Evolutionary conservation across 805 yeast species (phyloP).

Genomic region (Saccharomycopsis olivae): DNA sequence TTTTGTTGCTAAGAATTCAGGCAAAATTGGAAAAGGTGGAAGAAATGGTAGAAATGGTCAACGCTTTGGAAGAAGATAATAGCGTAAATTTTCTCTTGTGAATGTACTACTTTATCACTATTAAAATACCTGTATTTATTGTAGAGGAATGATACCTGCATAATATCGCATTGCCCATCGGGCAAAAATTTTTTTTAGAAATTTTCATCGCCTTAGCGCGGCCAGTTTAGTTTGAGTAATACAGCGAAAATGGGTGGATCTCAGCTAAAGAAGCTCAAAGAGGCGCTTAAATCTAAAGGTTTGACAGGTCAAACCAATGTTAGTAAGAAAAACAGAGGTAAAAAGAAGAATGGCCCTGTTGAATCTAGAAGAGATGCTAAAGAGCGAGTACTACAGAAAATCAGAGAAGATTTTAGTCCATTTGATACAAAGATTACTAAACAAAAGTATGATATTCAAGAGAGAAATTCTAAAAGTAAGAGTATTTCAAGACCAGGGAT

Average conservation of each 20-base stretch:
- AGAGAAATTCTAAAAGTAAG: constrained; percentile 29
- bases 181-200: no score
- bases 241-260: constrained; percentile 81
- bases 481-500: constrained; percentile 59
- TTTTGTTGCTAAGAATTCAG: neutral
- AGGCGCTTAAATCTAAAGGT: constrained; percentile 65
- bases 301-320: constrained; percentile 77
- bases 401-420: constrained; percentile 81
- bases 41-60: constrained; percentile 6
- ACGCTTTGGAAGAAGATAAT: neutral
- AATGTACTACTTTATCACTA: no score
- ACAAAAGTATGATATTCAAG: constrained; percentile 42
- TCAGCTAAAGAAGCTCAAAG: constrained; percentile 75
- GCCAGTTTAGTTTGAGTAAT: no score
- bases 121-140: no score
- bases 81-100: no score
- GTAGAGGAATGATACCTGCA: no score
- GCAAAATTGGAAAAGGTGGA: constrained; percentile 1
- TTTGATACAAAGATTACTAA: constrained; percentile 71
- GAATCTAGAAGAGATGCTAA: constrained; percentile 66
- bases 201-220: no score
- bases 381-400: constrained; percentile 41
- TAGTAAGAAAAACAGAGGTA: constrained; percentile 38
- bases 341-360: constrained; percentile 38
- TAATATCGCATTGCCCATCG: no score